Conservation (phyloP, 2,329 filamentous ascomycete species). For the Curvularia lunata region DNA sequence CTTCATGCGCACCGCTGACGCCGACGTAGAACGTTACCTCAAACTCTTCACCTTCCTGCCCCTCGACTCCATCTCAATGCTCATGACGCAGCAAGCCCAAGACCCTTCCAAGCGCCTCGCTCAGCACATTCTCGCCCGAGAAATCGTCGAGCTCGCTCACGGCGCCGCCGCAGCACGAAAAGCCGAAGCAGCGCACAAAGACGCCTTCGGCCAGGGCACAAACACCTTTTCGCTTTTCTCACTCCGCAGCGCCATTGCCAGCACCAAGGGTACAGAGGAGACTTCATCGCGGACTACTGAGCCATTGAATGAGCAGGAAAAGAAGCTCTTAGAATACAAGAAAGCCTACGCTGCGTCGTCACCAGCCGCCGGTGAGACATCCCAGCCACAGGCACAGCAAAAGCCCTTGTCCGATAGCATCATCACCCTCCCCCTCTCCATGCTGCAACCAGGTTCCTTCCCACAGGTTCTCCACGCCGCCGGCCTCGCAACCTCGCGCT, state of each 20-base stretch:
- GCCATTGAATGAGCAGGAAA: conserved; percentile 19
- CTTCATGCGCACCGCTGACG: conserved; percentile 82
- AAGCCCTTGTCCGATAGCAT: conserved; percentile 53
- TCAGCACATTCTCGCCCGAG: conserved; percentile 81
- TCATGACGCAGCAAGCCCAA: conserved; percentile 71
- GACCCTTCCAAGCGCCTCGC: conserved; percentile 76
- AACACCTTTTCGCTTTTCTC: conserved; percentile 37
- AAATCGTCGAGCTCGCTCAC: conserved; percentile 82
- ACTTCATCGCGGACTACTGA: background rate
- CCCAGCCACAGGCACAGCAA: background rate
- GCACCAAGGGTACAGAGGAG: conserved; percentile 2
- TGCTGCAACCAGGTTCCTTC: conserved; percentile 63
- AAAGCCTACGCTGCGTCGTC: conserved; percentile 31
- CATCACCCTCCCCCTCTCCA: conserved; percentile 64
- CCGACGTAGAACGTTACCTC: conserved; percentile 79
- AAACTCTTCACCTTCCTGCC: conserved; percentile 92
- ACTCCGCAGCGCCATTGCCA: conserved; percentile 29
- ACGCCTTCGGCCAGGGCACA: conserved; percentile 50
- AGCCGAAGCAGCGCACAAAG: conserved; percentile 64
- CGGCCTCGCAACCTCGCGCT: conserved; percentile 63
- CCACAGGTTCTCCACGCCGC: conserved; percentile 65
- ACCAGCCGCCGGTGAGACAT: conserved; percentile 18
- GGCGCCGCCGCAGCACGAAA: conserved; percentile 68
- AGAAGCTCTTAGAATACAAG: conserved; percentile 33
- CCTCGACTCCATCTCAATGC: conserved; percentile 65